phyloP scores from a whole-genome alignment of 2,329 filamentous ascomycete genomes.

The Stromatinia cepivora region DNA sequence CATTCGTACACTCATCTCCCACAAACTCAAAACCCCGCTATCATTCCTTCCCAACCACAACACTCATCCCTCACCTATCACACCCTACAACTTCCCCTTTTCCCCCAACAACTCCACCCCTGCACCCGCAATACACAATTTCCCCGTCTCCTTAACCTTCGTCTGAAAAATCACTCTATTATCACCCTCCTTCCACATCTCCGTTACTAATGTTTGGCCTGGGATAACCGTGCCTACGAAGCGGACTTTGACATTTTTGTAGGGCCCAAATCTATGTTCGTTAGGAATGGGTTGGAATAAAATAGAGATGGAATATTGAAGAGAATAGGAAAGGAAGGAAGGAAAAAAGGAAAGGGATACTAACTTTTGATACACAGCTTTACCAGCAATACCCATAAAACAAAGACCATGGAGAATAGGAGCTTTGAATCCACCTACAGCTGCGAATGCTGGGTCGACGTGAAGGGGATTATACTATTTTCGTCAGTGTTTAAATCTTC shows the following conservation, averaged over 20 bases:
- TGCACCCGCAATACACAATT: slow-evolving; percentile 78
- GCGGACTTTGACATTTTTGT: slow-evolving; percentile 89
- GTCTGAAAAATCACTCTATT: slow-evolving; percentile 80
- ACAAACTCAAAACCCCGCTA: too few species aligned
- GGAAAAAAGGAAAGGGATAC: not conserved
- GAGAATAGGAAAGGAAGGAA: not conserved
- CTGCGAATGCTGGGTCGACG: slow-evolving; percentile 91
- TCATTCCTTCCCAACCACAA: too few species aligned
- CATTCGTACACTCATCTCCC: too few species aligned
- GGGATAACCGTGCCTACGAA: slow-evolving; percentile 85
- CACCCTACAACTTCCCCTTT: slow-evolving; percentile 15
- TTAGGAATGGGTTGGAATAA: not conserved
- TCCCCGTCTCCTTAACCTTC: slow-evolving; percentile 90
- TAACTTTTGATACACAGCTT: slow-evolving; percentile 80
- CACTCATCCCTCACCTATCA: not conserved
- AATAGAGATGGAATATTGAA: not conserved
- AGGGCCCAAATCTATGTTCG: slow-evolving; percentile 57
- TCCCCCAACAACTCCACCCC: slow-evolving; percentile 65
- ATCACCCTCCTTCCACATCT: slow-evolving; percentile 89
- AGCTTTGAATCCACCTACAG: slow-evolving; percentile 89
- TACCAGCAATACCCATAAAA: slow-evolving; percentile 87
- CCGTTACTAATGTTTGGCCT: slow-evolving; percentile 85
- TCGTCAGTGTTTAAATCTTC: not conserved
- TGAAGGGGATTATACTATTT: slow-evolving; percentile 65
- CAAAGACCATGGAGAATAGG: slow-evolving; percentile 97